A percentile compares a stretch with the other conserved stretches of the same genome.
These are phyloP conservation scores for Yamadazyma dushanensis DNA, from an alignment of 1,139 yeast genomes.

Conservation along the genomic window DNA sequence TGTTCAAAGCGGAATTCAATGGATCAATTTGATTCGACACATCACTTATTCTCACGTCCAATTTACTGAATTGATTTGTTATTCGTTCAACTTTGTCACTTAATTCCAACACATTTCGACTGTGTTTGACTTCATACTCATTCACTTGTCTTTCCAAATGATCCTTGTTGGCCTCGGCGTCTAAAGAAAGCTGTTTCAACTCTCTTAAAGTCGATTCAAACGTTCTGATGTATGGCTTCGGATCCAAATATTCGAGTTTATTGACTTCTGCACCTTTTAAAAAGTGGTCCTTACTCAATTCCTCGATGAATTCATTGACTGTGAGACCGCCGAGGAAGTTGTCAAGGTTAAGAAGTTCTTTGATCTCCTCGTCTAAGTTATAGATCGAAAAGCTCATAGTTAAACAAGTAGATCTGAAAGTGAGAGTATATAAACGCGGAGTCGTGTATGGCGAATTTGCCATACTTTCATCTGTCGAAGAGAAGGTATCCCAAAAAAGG, in stretches of 20 bases:
- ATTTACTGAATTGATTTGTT: conserved; percentile 48
- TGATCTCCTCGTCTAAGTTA: conserved; percentile 69
- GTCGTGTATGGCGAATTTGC: too few species aligned
- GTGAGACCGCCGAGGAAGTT: conserved; percentile 70
- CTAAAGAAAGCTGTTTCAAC: conserved; percentile 56
- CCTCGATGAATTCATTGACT: conserved; percentile 82
- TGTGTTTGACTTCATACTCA: conserved; percentile 65
- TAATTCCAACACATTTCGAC: conserved; percentile 61
- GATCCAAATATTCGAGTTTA: conserved; percentile 65
- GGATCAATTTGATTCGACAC: conserved; percentile 70
- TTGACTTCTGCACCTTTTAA: conserved; percentile 56
- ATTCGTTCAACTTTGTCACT: conserved; percentile 48
- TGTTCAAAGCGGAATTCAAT: conserved; percentile 70
- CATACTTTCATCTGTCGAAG: too few species aligned
- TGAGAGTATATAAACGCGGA: too few species aligned
- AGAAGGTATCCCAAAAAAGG: too few species aligned
- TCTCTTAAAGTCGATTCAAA: conserved; percentile 85
- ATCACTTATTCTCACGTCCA: conserved; percentile 61
- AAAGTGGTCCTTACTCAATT: conserved; percentile 70
- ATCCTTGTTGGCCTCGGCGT: conserved; percentile 50
- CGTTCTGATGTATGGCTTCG: conserved; percentile 91
- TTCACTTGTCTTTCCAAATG: conserved; percentile 57
- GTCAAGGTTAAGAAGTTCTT: conserved; percentile 64
- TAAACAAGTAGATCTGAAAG: too few species aligned
- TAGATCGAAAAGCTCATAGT: conserved; percentile 48